Percentiles rank a stretch among this genome's conserved stretches.
These are phyloP conservation scores for Strobilomyces confusus DNA, from an alignment of 768 basidiomycete species.

Conservation along the genomic window DNA sequence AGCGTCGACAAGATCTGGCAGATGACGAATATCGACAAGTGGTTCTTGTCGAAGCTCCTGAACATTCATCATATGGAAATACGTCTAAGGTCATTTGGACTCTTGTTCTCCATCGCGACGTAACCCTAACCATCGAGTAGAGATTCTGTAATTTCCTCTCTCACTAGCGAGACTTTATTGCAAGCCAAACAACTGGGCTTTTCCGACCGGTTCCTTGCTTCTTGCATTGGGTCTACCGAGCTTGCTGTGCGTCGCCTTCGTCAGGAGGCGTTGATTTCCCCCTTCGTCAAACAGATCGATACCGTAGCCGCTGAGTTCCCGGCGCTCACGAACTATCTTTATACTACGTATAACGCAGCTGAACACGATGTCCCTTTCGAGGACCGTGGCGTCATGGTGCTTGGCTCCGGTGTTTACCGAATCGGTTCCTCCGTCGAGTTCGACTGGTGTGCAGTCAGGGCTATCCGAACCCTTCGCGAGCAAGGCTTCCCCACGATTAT, in stretches of 20 bases:
- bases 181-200: constrained; percentile 94
- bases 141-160: constrained; percentile 56
- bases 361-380: constrained; percentile 89
- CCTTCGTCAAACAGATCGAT: constrained; percentile 98
- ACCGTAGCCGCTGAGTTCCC: constrained; percentile 99
- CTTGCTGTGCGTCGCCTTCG: constrained; percentile 88
- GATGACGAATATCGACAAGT: constrained; percentile 98
- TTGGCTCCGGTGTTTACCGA: constrained; percentile 97
- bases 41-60: constrained; percentile 91
- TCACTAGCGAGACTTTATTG: constrained; percentile 60
- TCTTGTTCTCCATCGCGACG: not conserved
- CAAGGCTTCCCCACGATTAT: constrained; percentile 93
- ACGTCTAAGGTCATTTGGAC: constrained; percentile 54
- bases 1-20: constrained; percentile 95
- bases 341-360: constrained; percentile 95
- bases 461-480: constrained; percentile 94
- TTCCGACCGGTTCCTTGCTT: constrained; percentile 88
- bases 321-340: constrained; percentile 97
- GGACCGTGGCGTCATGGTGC: constrained; percentile 93
- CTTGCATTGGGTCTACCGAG: constrained; percentile 82
- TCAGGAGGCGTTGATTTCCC: constrained; percentile 76
- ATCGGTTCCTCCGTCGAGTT: constrained; percentile 99
- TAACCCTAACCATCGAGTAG: constrained; percentile 35
- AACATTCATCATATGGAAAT: constrained; percentile 82
- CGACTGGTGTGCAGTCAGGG: constrained; percentile 98